Evolutionary conservation across 305 asterid species (phyloP).

Genomic region (Fraxinus platypoda): DNA sequence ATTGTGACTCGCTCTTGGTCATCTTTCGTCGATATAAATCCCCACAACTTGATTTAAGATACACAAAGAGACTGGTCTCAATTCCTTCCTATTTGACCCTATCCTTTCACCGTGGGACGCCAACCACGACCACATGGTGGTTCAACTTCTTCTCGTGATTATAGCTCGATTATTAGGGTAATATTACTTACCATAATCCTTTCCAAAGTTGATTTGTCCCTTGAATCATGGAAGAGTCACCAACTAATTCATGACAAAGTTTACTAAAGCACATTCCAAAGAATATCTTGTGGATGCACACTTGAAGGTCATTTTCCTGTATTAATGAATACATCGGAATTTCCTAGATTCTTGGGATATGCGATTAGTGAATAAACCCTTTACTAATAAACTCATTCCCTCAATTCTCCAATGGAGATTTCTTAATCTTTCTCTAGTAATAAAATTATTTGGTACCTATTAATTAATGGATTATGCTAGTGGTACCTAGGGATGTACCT

Average conservation of each 20-base stretch:
- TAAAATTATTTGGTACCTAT: background rate
- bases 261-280: background rate
- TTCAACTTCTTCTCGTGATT: background rate
- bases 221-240: slow-evolving; percentile 16
- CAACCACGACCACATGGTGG: background rate
- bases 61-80: background rate
- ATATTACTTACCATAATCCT: background rate
- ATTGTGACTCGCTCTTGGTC: background rate
- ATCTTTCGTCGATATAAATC: background rate
- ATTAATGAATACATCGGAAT: background rate
- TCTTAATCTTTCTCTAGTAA: background rate
- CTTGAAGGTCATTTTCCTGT: slow-evolving; percentile 3
- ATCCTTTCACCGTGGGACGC: background rate
- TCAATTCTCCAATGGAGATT: background rate
- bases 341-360: slow-evolving; percentile 20
- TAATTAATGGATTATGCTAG: too few relatives aligned
- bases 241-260: background rate
- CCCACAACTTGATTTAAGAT: background rate
- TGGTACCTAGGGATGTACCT: too few relatives aligned
- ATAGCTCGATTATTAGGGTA: background rate
- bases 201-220: slow-evolving; percentile 8
- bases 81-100: background rate
- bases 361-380: background rate
- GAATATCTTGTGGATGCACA: background rate
- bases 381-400: background rate